Conservation (phyloP, 345 rosid species). For the Pugionium dolabratum region DNA sequence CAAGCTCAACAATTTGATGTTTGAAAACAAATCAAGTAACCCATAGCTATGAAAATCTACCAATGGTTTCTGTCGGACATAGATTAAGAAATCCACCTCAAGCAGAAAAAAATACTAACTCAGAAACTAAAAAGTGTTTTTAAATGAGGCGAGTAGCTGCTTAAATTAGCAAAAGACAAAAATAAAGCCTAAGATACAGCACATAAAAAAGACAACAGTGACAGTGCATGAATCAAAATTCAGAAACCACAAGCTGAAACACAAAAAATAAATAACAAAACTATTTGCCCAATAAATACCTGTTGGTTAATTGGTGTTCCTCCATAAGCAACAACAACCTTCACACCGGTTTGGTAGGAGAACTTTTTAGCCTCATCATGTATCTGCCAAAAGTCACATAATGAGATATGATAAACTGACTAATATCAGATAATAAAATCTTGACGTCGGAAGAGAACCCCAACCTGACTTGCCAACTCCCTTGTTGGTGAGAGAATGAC, state of each 20-base stretch:
- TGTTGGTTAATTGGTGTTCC: slow-evolving; percentile 94
- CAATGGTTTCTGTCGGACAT: slow-evolving; percentile 5
- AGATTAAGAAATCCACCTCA: slow-evolving; percentile 4
- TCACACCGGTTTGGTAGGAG: slow-evolving; percentile 96
- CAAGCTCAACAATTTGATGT: not conserved
- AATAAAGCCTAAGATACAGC: slow-evolving; percentile 11
- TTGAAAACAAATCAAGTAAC: slow-evolving; percentile 1
- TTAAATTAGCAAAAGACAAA: not conserved
- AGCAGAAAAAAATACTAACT: slow-evolving; percentile 11
- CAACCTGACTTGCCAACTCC: slow-evolving; percentile 95
- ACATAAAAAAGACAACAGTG: slow-evolving; percentile 10
- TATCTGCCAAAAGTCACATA: slow-evolving; percentile 55
- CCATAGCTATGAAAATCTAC: not conserved
- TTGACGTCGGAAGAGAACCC: slow-evolving; percentile 19
- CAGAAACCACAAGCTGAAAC: not conserved
- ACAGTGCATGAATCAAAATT: not conserved
- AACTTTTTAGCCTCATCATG: slow-evolving; percentile 97
- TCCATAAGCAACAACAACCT: slow-evolving; percentile 96
- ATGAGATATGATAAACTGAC: slow-evolving; percentile 51
- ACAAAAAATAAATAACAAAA: not conserved
- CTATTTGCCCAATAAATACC: slow-evolving; percentile 40
- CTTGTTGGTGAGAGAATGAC: slow-evolving; percentile 97
- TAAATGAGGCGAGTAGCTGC: not conserved
- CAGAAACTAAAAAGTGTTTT: slow-evolving; percentile 10
- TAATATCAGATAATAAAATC: slow-evolving; percentile 20